Base-by-base conservation (phyloP, 257 asterid genomes). In the Avicennia marina region DNA sequence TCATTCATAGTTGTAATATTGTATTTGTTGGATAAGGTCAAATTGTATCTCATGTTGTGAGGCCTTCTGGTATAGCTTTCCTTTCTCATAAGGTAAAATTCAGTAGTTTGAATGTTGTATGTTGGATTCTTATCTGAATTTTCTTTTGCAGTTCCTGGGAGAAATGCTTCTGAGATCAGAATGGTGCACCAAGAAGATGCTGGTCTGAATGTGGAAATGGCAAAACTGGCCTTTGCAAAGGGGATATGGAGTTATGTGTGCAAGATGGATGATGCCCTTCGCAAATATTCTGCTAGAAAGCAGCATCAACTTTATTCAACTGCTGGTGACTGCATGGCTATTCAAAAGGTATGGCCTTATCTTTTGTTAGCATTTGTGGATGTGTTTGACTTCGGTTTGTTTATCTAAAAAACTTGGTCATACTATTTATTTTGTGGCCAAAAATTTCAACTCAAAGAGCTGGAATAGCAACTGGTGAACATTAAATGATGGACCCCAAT, bases 101-200 rank as follows among this genome's bases (percentile, higher is more conserved):
- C n/a, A n/a, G n/a, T n/a, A 25, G 34, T 29, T 29, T 4, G 34
- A 8, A 29, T 29, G 7, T 34, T 50, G 41, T 60, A 15, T 11
- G 12, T 50, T 26, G 18, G 32, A 16, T 32, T 54, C 59, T 38
- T 36, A 32, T 52, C 12, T 19, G 45, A 52, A 43, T 49, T 72
- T 44, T 50, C 38, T 59, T 61, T 48, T 75, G 64, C 84, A 90
- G 95, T 85, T 70, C 74, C 90, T 41, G 94, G 87, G 60, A 78
- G 85, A 74, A 85, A 85, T 81, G 96, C 98, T 16, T 90, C 86
- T 40, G 98, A 90, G 81, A 85, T 90, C 72, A 80, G 55, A 67
- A 76, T 90, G 94, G 80, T 90, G 68, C 95, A 90, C 81, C 98
- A 90, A 76, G 98, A 90, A 78, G 96, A 87, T 36, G 91, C 95